Percentiles rank a stretch among this genome's conserved stretches.
Conservation (phyloP, 2,329 filamentous ascomycete species). For the Trichoderma sp. region DNA sequence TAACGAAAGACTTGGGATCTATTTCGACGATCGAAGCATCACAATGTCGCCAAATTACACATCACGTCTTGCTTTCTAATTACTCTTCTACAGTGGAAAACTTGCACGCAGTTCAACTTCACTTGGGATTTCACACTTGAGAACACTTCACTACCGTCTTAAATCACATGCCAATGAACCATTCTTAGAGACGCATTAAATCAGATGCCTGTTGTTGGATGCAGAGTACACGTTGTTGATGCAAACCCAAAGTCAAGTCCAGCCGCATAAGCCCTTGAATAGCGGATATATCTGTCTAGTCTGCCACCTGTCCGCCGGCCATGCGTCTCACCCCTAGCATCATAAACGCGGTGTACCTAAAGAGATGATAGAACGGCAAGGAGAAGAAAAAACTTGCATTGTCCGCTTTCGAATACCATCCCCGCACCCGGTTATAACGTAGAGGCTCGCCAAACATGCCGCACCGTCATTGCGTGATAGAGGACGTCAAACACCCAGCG, state of each 20-base stretch:
- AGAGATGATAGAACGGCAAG: slow-evolving; percentile 8
- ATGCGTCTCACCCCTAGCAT: slow-evolving; percentile 28
- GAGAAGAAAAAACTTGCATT: background rate
- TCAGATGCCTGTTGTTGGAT: slow-evolving; percentile 26
- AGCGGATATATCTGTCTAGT: slow-evolving; percentile 39
- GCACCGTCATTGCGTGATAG: slow-evolving; percentile 12
- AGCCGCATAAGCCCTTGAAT: slow-evolving; percentile 38
- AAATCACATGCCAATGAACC: background rate
- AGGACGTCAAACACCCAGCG: slow-evolving; percentile 29
- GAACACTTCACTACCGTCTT: background rate
- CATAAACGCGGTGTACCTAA: slow-evolving; percentile 24
- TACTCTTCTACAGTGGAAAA: background rate
- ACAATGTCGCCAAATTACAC: background rate
- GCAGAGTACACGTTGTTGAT: slow-evolving; percentile 32
- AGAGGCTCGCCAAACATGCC: slow-evolving; percentile 21
- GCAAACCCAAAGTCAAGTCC: slow-evolving; percentile 40
- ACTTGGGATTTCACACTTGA: background rate
- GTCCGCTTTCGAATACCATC: background rate
- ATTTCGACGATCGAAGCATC: background rate
- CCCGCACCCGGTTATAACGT: slow-evolving; percentile 23
- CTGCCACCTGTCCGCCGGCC: slow-evolving; percentile 30
- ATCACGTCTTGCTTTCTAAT: background rate
- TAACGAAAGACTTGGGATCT: too few relatives aligned
- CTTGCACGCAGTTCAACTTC: background rate
- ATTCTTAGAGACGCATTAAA: slow-evolving; percentile 14